These are phyloP conservation scores for Phytomonas sp. DNA, from an alignment of 208 protist species.

Conservation along the genomic window DNA sequence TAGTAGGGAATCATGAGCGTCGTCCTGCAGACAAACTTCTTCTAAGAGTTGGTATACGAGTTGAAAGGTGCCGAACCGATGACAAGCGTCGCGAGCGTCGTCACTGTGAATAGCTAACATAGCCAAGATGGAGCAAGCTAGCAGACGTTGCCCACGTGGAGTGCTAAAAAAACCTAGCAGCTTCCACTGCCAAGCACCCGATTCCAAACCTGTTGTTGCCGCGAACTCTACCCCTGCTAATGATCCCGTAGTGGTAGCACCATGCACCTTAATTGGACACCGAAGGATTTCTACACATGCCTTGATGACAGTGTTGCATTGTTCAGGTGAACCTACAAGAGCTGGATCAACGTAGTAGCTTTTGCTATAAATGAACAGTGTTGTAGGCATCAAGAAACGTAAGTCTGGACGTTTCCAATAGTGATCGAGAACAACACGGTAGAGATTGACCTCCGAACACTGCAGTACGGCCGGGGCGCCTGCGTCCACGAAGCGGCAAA, in stretches of 20 bases:
- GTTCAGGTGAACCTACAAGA: slow-evolving; percentile 42
- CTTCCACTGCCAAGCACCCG: slow-evolving; percentile 63
- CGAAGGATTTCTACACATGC: slow-evolving; percentile 52
- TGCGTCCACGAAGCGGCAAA: slow-evolving; percentile 76
- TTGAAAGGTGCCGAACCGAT: slow-evolving; percentile 33
- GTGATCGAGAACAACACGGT: slow-evolving; percentile 55
- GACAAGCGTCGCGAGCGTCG: slow-evolving; percentile 36
- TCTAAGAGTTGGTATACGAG: slow-evolving; percentile 65
- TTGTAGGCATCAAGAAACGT: slow-evolving; percentile 64
- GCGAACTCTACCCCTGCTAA: slow-evolving; percentile 1
- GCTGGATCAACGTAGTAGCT: slow-evolving; percentile 71
- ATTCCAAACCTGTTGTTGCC: background rate
- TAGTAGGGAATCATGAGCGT: background rate
- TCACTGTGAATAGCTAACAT: slow-evolving; percentile 50
- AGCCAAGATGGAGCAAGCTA: slow-evolving; percentile 51
- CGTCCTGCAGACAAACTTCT: background rate
- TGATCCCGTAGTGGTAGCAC: slow-evolving; percentile 3
- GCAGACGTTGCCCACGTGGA: slow-evolving; percentile 48
- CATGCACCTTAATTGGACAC: slow-evolving; percentile 35
- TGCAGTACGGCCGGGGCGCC: slow-evolving; percentile 59
- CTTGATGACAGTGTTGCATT: slow-evolving; percentile 38
- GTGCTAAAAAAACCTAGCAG: slow-evolving; percentile 52
- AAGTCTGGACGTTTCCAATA: slow-evolving; percentile 74
- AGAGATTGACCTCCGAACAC: slow-evolving; percentile 76
- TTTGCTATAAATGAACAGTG: slow-evolving; percentile 82